Evolutionary conservation across 345 rosid genomes (phyloP).

Genomic region (Populus tremula): DNA sequence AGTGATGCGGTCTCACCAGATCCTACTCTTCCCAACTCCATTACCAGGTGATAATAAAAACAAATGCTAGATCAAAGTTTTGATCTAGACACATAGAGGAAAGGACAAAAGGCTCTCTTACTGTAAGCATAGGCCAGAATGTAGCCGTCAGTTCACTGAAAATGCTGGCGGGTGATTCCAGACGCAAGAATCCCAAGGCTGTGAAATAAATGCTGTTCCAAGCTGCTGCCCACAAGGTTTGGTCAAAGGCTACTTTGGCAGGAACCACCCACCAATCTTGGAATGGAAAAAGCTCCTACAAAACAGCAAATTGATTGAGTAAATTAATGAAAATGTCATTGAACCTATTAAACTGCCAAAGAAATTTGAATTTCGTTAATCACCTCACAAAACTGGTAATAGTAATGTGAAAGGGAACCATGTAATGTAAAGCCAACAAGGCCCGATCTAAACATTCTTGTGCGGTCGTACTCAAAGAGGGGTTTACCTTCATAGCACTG

Average conservation of each 20-base stretch:
- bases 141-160: conserved; percentile 70
- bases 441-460: conserved; percentile 85
- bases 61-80: not conserved
- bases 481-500: conserved; percentile 94
- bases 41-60: not conserved
- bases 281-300: conserved; percentile 73
- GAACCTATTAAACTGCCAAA: not conserved
- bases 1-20: not conserved
- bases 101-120: conserved; percentile 31
- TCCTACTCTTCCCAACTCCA: not conserved
- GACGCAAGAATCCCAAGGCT: conserved; percentile 67
- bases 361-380: not conserved
- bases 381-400: conserved; percentile 92
- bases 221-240: conserved; percentile 85
- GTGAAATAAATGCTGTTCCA: conserved; percentile 89
- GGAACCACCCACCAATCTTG: conserved; percentile 99
- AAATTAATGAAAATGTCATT: not conserved
- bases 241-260: conserved; percentile 80
- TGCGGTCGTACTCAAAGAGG: conserved; percentile 76
- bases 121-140: conserved; percentile 84
- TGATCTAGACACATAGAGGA: not conserved
- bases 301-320: not conserved
- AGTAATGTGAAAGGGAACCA: conserved; percentile 87
- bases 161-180: conserved; percentile 70
- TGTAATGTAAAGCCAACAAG: conserved; percentile 91